Percentiles rank a stretch among this genome's conserved stretches.
phyloP scores from a whole-genome alignment of 768 basidiomycete species.

The Tylopilus rubrobrunneus region DNA sequence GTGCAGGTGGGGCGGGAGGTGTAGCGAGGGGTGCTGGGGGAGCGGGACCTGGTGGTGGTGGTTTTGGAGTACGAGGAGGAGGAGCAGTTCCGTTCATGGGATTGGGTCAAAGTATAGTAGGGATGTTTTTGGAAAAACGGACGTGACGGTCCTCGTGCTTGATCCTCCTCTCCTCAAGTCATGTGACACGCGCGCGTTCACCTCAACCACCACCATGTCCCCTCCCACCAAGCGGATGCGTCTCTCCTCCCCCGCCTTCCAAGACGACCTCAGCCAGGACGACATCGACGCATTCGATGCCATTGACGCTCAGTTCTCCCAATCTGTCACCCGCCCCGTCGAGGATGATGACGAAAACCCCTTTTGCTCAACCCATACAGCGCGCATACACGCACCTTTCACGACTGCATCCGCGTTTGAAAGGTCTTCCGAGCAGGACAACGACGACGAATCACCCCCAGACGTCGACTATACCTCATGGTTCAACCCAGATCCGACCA shows the following conservation, averaged over 20 bases:
- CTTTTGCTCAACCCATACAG: constrained; percentile 6
- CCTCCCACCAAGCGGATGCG: constrained; percentile 57
- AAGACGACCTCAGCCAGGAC: constrained; percentile 52
- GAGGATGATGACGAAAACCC: constrained; percentile 24
- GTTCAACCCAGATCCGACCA: constrained; percentile 40
- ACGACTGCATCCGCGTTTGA: constrained; percentile 11
- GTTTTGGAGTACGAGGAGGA: constrained; percentile 40
- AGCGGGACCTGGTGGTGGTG: constrained; percentile 51
- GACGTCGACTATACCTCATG: constrained; percentile 45
- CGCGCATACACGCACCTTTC: constrained; percentile 19
- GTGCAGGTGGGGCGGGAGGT: constrained; percentile 25
- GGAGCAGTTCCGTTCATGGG: constrained; percentile 45
- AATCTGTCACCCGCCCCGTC: constrained; percentile 11
- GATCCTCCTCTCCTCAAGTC: constrained; percentile 2
- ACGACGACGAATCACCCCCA: constrained; percentile 32
- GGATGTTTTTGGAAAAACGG: background rate
- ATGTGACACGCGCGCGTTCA: constrained; percentile 14
- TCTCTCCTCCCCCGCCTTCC: constrained; percentile 64
- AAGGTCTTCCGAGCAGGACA: background rate
- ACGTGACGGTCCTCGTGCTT: background rate
- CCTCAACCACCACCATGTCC: constrained; percentile 1
- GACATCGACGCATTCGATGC: constrained; percentile 54
- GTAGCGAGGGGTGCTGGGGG: constrained; percentile 29
- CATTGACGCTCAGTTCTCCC: constrained; percentile 45
- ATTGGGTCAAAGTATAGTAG: background rate